Conservation (phyloP, 2,329 filamentous ascomycete genomes). For the Xylariaceae sp. region DNA sequence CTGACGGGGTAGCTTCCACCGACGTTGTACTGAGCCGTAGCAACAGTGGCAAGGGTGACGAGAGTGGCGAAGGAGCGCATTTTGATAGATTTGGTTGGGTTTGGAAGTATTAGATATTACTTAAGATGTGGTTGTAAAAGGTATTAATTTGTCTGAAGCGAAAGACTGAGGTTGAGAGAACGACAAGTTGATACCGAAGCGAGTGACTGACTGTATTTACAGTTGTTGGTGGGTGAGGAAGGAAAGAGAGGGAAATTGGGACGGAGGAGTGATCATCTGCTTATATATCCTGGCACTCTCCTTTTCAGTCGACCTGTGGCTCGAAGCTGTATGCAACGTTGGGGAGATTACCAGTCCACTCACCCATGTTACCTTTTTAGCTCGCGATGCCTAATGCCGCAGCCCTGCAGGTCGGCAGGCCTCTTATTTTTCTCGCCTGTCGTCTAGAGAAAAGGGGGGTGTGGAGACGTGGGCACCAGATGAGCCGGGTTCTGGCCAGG, state of each 20-base stretch:
- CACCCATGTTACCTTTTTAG: no score
- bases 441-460: background rate
- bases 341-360: constrained; percentile 14
- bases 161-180: constrained; percentile 16
- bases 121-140: constrained; percentile 16
- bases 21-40: constrained; percentile 15
- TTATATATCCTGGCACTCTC: constrained; percentile 20
- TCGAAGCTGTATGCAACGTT: constrained; percentile 12
- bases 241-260: background rate
- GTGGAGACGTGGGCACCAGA: background rate
- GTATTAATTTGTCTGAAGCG: constrained; percentile 15
- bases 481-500: no score
- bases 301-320: constrained; percentile 14
- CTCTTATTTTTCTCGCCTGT: background rate
- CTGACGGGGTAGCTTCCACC: constrained; percentile 11
- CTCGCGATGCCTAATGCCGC: constrained; percentile 7
- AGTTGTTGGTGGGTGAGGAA: constrained; percentile 12
- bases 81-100: constrained; percentile 13
- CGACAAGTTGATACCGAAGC: constrained; percentile 17
- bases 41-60: constrained; percentile 16
- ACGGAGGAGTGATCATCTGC: constrained; percentile 11
- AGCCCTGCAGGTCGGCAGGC: background rate
- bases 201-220: constrained; percentile 21
- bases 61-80: constrained; percentile 19
- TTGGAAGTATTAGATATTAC: constrained; percentile 21